A percentile compares a stretch with the other conserved stretches of the same genome.
Conservation (phyloP, 805 yeast species). For the Candida ficus region DNA sequence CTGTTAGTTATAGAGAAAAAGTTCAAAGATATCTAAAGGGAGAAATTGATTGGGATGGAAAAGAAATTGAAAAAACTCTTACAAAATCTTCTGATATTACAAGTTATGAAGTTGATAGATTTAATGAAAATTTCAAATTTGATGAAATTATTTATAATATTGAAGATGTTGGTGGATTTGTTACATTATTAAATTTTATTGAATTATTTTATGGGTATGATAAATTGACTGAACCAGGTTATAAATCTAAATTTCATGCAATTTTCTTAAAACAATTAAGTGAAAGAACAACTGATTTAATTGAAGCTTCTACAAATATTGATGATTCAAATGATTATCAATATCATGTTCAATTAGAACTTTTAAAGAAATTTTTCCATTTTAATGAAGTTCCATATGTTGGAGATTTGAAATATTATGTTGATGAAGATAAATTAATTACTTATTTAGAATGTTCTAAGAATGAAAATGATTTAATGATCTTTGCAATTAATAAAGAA, state of each 20-base stretch:
- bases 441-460: slow-evolving; percentile 77
- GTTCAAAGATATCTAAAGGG: slow-evolving; percentile 29
- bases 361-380: slow-evolving; percentile 31
- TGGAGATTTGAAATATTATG: slow-evolving; percentile 68
- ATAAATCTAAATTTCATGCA: slow-evolving; percentile 37
- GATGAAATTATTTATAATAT: slow-evolving; percentile 21
- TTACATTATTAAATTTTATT: slow-evolving; percentile 20
- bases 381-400: slow-evolving; percentile 49
- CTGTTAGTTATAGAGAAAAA: slow-evolving; percentile 52
- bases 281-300: slow-evolving; percentile 63
- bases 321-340: slow-evolving; percentile 13
- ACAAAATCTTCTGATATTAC: slow-evolving; percentile 7
- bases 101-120: slow-evolving; percentile 6
- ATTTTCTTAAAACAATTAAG: slow-evolving; percentile 55
- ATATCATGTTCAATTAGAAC: slow-evolving; percentile 27
- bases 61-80: slow-evolving; percentile 14
- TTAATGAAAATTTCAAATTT: slow-evolving; percentile 10
- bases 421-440: slow-evolving; percentile 62
- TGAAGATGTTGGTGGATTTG: slow-evolving; percentile 20
- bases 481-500: slow-evolving; percentile 16
- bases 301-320: slow-evolving; percentile 52
- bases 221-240: slow-evolving; percentile 20
- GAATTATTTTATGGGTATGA: slow-evolving; percentile 25
- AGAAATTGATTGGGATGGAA: slow-evolving; percentile 28
- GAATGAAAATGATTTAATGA: slow-evolving; percentile 17